Base-by-base conservation (phyloP, 2,329 filamentous ascomycete species). In the Didymella keratinophila region DNA sequence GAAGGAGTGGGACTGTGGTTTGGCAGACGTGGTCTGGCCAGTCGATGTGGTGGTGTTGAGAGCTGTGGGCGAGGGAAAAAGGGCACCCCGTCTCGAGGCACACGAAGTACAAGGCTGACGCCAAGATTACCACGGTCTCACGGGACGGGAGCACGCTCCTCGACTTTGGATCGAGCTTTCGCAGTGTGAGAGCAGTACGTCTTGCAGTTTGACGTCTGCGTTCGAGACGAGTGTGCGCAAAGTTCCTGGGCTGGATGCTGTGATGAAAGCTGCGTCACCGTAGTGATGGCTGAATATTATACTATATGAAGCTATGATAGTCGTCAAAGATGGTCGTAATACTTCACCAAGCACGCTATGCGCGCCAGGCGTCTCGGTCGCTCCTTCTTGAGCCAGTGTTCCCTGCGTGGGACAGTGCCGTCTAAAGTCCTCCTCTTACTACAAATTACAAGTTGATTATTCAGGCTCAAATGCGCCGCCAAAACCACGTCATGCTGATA, bases 251-350 rank as follows among this genome's bases (percentile, higher is more conserved):
- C 18, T 14, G 10, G 36, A 39, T 11, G 36, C 8, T 39, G 36
- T 39, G n/a, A 23, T 27, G 7, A 14, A 27, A n/a, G 41, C 52
- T 47, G 54, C 43, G 20, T 21, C 12, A 4, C 18, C 9, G 49
- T 44, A 58, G n/a, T 37, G 2, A 16, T 11, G n/a, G n/a, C 30
- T 28, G 45, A 42, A 43, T 58, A 61, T 54, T 59, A 59, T 49
- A 61, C 62, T 61, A 63, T 41, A 51, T 46, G 56, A 59, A 48
- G 52, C 58, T 65, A 65, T 60, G 55, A 44, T 52, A 14, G 47
- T 61, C 56, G 18, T 58, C 28, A 55, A 45, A 30, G 16, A 34
- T 36, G 21, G 41, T 43, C 41, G 23, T 43, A 27, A 43, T 43
- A 27, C 12, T 43, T 4, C 14, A 43, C 14, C 20, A 9, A 25